A percentile compares a stretch with the other conserved stretches of the same genome.
phyloP scores from a whole-genome alignment of 78 protist species.

The Cavenderia fasciculata region DNA sequence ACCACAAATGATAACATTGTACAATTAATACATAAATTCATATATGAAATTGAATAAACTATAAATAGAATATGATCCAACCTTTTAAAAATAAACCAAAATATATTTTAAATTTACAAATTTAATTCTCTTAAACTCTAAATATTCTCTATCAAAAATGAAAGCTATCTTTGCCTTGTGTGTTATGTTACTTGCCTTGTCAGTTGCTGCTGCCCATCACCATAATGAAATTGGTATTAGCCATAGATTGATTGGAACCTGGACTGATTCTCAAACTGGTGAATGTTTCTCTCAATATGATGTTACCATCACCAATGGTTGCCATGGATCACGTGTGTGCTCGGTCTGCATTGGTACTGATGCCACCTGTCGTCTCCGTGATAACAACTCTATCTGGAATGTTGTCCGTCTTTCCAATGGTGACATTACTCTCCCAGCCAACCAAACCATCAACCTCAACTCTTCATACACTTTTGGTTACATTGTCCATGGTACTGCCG shows the following conservation, averaged over 20 bases:
- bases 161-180: too few relatives aligned
- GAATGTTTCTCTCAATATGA: conserved; percentile 10
- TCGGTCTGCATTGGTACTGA: not conserved
- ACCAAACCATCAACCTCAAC: not conserved
- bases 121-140: too few relatives aligned
- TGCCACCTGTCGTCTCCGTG: not conserved
- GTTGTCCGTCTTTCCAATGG: not conserved
- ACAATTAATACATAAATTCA: too few relatives aligned
- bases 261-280: conserved; percentile 1
- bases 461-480: not conserved
- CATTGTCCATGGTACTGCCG: not conserved
- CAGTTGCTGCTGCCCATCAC: too few relatives aligned
- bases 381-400: not conserved
- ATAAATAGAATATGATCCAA: too few relatives aligned
- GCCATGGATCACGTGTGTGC: not conserved
- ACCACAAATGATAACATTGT: too few relatives aligned
- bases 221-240: not conserved
- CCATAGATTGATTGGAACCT: not conserved
- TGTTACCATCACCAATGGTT: not conserved
- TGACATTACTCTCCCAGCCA: not conserved
- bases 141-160: too few relatives aligned
- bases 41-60: too few relatives aligned
- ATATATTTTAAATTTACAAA: too few relatives aligned
- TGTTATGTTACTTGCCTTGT: too few relatives aligned
- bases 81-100: too few relatives aligned